Base-by-base conservation (phyloP, 2,329 filamentous ascomycete genomes). In the Colletotrichum sp. region DNA sequence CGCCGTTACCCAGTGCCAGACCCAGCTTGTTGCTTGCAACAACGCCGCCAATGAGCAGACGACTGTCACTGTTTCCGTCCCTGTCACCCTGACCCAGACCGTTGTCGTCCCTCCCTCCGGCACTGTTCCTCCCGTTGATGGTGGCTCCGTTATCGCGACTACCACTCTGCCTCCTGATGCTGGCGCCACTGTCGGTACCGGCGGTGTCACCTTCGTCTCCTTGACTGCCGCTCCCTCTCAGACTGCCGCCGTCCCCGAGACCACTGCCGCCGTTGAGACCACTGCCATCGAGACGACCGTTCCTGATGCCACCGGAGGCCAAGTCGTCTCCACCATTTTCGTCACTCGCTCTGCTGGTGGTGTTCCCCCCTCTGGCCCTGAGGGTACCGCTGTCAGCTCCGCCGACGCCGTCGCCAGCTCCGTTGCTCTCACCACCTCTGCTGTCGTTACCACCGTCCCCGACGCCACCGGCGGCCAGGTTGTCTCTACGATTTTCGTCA, bases 1-100 rank as follows among this genome's bases (percentile, higher is more conserved):
- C 61, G 68, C 75, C 64, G 55, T 78, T n/a, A 77, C 77, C 8
- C 77, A 78, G 72, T 78, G 77, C 72, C 75, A 77, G 75, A 75
- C 77, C 22, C 77, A 78, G 36, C 64, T 77, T 22, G 27, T 75
- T 13, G 72, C 72, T 30, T 78, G 77, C 75, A 68, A 77, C 55
- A 71, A 69, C 55, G 72, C 77, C 13, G 77, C 77, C 12, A 77
- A 71, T 55, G 44, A 52, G 44, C 44, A 52, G 44, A 52, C 44
- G n/a, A 77, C 72, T 28, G 75, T 72, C n/a, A 78, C 75, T 16
- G 72, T 76, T n/a, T 77, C 75, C 5, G 75, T 77, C 27, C 52
- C 75, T 8, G 77, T 77, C 16, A 77, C 77, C n/a, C 30, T 77
- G 11, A 78, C 75, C 12, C 75, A 76, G 69, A 78, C 77, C 12